Evolutionary conservation across 2,329 filamentous ascomycete species (phyloP).

Genomic region (Hortaea sp.): DNA sequence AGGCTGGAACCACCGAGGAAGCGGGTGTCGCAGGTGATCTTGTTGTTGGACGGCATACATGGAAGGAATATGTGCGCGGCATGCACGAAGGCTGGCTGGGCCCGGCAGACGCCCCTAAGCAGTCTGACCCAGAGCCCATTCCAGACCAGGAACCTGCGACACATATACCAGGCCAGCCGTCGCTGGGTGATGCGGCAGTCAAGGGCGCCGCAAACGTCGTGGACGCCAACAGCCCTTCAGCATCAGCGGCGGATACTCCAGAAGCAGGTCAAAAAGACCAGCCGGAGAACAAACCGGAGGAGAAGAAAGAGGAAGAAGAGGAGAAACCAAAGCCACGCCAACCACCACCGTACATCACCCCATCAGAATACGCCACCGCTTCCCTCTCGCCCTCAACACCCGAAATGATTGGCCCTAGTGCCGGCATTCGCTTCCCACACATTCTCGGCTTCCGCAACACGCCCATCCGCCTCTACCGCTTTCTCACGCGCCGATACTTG

Average conservation of each 20-base stretch:
- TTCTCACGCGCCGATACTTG: constrained; percentile 72
- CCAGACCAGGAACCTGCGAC: constrained; percentile 6
- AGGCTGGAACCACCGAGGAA: constrained; percentile 59
- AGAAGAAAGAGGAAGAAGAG: constrained; percentile 19
- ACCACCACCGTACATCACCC: constrained; percentile 63
- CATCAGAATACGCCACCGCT: constrained; percentile 60
- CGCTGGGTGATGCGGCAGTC: constrained; percentile 19
- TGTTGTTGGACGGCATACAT: constrained; percentile 80
- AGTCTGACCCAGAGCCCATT: constrained; percentile 14
- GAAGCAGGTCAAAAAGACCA: neutral
- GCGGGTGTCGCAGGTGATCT: constrained; percentile 72
- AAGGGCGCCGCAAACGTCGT: constrained; percentile 12
- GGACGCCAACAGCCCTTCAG: neutral
- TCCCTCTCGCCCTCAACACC: constrained; percentile 57
- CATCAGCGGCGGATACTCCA: neutral
- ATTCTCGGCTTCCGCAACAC: constrained; percentile 89
- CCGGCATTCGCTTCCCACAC: constrained; percentile 71
- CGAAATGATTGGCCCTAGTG: constrained; percentile 59
- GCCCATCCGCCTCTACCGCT: constrained; percentile 74
- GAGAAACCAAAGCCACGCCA: constrained; percentile 45
- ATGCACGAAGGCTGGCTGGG: constrained; percentile 95
- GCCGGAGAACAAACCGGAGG: constrained; percentile 5
- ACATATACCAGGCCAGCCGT: constrained; percentile 13
- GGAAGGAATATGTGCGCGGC: constrained; percentile 94
- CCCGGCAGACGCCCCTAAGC: constrained; percentile 55